Evolutionary conservation across 805 yeast species (phyloP).

Genomic region (Lipomyces yamadae): DNA sequence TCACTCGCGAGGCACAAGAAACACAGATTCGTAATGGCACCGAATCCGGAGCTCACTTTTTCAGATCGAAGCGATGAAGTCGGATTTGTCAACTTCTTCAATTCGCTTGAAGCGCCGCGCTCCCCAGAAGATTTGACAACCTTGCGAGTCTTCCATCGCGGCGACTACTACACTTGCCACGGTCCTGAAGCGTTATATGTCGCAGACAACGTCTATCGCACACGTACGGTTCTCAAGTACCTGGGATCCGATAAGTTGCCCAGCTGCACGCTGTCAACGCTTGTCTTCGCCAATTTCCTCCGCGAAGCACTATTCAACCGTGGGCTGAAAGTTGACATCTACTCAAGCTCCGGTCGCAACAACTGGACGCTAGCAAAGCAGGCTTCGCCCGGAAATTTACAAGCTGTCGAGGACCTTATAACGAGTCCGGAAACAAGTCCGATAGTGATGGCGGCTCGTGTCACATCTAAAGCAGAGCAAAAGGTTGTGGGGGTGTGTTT

Average conservation of each 20-base stretch:
- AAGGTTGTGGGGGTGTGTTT: slow-evolving; percentile 76
- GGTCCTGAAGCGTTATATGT: slow-evolving; percentile 78
- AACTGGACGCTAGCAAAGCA: slow-evolving; percentile 60
- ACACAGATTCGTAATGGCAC: slow-evolving; percentile 22
- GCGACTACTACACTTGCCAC: slow-evolving; percentile 75
- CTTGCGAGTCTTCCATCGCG: slow-evolving; percentile 32
- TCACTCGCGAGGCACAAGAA: neutral
- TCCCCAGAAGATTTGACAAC: slow-evolving; percentile 16
- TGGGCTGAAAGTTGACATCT: slow-evolving; percentile 80
- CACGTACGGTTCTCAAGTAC: slow-evolving; percentile 75
- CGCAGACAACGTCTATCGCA: slow-evolving; percentile 83
- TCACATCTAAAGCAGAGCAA: slow-evolving; percentile 50
- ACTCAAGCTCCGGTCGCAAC: slow-evolving; percentile 46
- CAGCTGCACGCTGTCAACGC: slow-evolving; percentile 77
- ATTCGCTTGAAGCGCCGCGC: slow-evolving; percentile 18
- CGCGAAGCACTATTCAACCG: slow-evolving; percentile 69
- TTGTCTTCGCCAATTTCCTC: slow-evolving; percentile 69
- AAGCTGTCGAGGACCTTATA: slow-evolving; percentile 73
- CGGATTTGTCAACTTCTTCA: slow-evolving; percentile 43
- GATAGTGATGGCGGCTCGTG: slow-evolving; percentile 59
- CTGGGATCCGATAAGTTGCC: slow-evolving; percentile 53
- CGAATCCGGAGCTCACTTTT: slow-evolving; percentile 63
- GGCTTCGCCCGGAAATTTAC: slow-evolving; percentile 92
- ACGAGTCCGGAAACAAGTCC: slow-evolving; percentile 54
- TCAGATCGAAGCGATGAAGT: slow-evolving; percentile 57